Evolutionary conservation across 164 flowering plant genomes (phyloP), one percentile per base, ranked within the genome.

Genomic region (Chloranthus sessilifolius): DNA sequence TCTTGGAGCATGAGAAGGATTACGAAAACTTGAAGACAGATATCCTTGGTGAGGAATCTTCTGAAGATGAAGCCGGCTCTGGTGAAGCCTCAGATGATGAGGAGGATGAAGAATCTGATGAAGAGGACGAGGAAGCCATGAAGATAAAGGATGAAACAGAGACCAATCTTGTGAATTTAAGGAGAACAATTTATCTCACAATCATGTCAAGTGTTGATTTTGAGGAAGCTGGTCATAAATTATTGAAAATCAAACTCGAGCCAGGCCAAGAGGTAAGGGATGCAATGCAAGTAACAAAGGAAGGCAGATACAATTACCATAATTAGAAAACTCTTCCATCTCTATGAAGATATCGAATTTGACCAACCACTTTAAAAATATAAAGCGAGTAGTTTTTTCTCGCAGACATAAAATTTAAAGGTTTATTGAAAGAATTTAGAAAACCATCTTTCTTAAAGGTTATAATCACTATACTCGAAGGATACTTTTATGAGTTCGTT

Each of bases 161-260:
- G 69, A 94, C 99, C 16, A 87, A 89, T 62, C 83, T 94, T 55
- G 74, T 94, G 3, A 89, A 89, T 56, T 74, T 89, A 21, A 63
- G 99, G 17, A 82, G 97, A 63, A 94, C 96, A 29, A 94, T 89
- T 39, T 89, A 94, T 67, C 65, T 94, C 27, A 89, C 99, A 11
- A 89, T 89, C 42, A 94, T 94, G 99, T 89, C 96, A 21, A 94
- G 99, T 74, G 97, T 86, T 43, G 96, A 89, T 62, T 94, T 89
- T 73, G 99, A 94, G 72, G 99, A 94, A 62, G 99, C 99, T 52
- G 99, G 99, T 1, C 99, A 94, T 57, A 94, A 94, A 60, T 73
- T 94, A 1, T 57, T 94, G 50, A 84, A 94, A 66, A 89, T 94
- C 44, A 86, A 87, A 63, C 78, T 94, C n/a, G 95, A 94, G 68